Evolutionary conservation across 345 rosid genomes (phyloP), one percentile per base, ranked within the genome.

Genomic region (Laguncularia racemosa): DNA sequence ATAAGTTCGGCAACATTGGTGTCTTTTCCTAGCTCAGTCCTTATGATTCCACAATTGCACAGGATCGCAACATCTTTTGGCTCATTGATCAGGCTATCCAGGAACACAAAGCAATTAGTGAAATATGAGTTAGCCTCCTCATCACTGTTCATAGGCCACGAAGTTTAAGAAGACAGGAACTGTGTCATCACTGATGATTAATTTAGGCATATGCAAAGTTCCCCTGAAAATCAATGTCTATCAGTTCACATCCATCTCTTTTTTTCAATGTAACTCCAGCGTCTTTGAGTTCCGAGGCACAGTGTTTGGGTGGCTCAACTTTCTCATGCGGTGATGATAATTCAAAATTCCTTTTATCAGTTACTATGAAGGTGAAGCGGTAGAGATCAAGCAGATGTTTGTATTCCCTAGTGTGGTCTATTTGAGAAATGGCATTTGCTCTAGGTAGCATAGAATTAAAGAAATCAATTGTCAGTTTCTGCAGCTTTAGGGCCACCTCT

Each of bases 61-160:
- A 65, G 69, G 56, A 58, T 51, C 23, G 46, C 51, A 26, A 65
- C 33, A 48, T 65, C 69, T 13, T 28, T 28, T 6, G 20, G 13
- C 16, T 50, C 20, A 45, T 58, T 21, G 43, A 65, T 58, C 46
- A 58, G 40, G 45, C 63, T 20, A 48, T 65, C 69, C 33, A 47
- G 46, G 53, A 65, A 52, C 18, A 53, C 53, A 21, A 65, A 58
- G 53, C 43, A 65, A 56, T 52, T 58, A 8, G 69, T 65, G 54
- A 65, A 58, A 63, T 44, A 52, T 46, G 58, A 47, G 21, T 33
- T 52, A 14, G 20, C 52, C 11, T 15, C 28, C n/a, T 58, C 47
- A 16, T 65, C 48, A 65, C 58, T 65, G 63, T 48, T 65, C 69
- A 9, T 20, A 58, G 21, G 63, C 69, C 16, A 65, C 19, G 16